Percentiles rank a stretch among this genome's conserved stretches.
Evolutionary conservation across 345 rosid genomes (phyloP).

Genomic region (Orychophragmus violaceus): DNA sequence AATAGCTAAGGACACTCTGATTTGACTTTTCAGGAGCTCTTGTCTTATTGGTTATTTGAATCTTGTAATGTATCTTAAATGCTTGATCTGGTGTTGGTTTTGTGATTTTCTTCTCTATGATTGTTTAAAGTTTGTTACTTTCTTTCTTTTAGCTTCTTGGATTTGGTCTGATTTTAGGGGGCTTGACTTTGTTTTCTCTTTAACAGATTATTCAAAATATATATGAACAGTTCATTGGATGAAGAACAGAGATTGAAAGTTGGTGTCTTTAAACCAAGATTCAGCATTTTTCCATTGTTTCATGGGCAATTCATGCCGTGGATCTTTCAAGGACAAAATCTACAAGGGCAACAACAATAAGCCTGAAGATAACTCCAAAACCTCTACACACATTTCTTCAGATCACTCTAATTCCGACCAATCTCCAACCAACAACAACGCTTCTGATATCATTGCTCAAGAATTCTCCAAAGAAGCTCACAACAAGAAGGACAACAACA

Average conservation of each 20-base stretch:
- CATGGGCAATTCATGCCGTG: constrained; percentile 99
- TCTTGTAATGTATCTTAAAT: no score
- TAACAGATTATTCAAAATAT: background rate
- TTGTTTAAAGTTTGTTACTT: background rate
- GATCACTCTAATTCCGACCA: constrained; percentile 39
- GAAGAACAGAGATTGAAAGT: constrained; percentile 33
- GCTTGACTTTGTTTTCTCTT: background rate
- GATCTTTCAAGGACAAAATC: constrained; percentile 69
- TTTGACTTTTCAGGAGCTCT: no score
- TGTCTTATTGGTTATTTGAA: no score
- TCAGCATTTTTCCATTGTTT: constrained; percentile 54
- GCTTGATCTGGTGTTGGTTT: background rate
- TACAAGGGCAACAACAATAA: constrained; percentile 52
- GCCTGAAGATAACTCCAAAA: constrained; percentile 52
- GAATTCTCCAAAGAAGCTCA: no score
- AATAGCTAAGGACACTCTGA: no score
- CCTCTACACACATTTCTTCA: constrained; percentile 19
- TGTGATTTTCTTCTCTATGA: background rate
- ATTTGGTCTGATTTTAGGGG: background rate
- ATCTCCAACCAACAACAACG: constrained; percentile 25
- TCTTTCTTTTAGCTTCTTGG: background rate
- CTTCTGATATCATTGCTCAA: background rate
- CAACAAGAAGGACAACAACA: constrained; percentile 9
- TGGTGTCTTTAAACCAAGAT: no score
- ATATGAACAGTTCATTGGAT: constrained; percentile 28